phyloP scores from a whole-genome alignment of 305 asterid genomes.

The Fraxinus sp. region DNA sequence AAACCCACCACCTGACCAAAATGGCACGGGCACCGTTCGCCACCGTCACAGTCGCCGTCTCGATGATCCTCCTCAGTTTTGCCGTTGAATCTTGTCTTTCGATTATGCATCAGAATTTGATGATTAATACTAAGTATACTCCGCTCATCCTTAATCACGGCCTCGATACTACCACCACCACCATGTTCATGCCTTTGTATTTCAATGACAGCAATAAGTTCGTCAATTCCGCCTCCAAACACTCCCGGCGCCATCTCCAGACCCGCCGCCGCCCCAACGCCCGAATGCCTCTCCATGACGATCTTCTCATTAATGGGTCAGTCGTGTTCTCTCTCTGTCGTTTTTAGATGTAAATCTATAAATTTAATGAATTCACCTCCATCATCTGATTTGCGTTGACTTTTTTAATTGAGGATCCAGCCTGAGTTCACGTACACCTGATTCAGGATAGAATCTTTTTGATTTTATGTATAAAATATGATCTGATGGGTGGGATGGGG shows the following conservation, averaged over 20 bases:
- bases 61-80: background rate
- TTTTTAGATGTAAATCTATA: background rate
- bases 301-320: conserved; percentile 66
- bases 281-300: conserved; percentile 75
- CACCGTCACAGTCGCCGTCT: background rate
- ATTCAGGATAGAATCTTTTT: background rate
- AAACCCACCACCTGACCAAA: background rate
- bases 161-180: conserved; percentile 26
- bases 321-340: conserved; percentile 4
- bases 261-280: conserved; percentile 36
- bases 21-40: background rate
- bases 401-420: background rate
- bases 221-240: background rate
- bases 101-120: background rate
- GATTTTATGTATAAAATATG: conserved; percentile 27
- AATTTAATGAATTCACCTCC: background rate
- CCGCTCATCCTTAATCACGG: background rate
- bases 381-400: background rate
- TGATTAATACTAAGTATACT: background rate
- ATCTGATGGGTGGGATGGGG: conserved; percentile 15
- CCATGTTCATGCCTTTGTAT: conserved; percentile 44
- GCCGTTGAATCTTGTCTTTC: conserved; percentile 1
- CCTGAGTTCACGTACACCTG: background rate
- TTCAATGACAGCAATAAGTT: conserved; percentile 30
- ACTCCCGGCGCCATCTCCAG: conserved; percentile 43